Evolutionary conservation across 177 flowering plant species (phyloP).

Genomic region (Vitis hybrid): DNA sequence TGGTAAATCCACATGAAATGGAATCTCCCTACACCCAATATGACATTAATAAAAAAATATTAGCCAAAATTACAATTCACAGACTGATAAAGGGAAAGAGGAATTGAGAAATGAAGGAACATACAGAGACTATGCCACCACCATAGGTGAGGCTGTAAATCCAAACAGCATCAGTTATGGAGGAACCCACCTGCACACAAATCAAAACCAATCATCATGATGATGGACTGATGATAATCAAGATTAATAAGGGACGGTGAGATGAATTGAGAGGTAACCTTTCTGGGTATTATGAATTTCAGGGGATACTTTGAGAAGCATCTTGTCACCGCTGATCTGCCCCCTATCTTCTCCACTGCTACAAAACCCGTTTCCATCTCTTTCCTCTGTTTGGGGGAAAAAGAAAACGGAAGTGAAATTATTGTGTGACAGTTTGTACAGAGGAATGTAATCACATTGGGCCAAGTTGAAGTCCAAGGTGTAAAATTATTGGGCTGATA

Average conservation of each 20-base stretch:
- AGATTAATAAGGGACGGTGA: not conserved
- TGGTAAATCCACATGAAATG: constrained; percentile 51
- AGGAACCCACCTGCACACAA: constrained; percentile 58
- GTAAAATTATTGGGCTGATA: too few species aligned
- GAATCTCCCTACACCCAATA: constrained; percentile 63
- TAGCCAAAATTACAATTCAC: not conserved
- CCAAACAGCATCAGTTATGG: constrained; percentile 79
- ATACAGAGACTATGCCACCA: constrained; percentile 96
- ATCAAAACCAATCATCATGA: not conserved
- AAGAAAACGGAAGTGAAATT: too few species aligned
- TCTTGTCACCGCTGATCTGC: constrained; percentile 68
- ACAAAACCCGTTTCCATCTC: constrained; percentile 56
- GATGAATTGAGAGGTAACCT: constrained; percentile 39
- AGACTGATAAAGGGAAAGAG: constrained; percentile 1
- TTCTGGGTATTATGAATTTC: constrained; percentile 81
- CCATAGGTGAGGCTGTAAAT: constrained; percentile 90
- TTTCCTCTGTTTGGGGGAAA: constrained; percentile 1
- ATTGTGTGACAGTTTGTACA: too few species aligned
- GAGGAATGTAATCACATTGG: too few species aligned
- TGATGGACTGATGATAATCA: not conserved
- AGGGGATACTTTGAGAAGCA: constrained; percentile 91
- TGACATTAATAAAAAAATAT: not conserved
- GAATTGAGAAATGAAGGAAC: constrained; percentile 12
- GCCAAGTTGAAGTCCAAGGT: too few species aligned
- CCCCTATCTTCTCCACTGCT: constrained; percentile 65